A percentile compares a stretch with the other conserved stretches of the same genome.
Conservation (phyloP, 73 alveolate genomes). For the Vitrella brassicaformis region DNA sequence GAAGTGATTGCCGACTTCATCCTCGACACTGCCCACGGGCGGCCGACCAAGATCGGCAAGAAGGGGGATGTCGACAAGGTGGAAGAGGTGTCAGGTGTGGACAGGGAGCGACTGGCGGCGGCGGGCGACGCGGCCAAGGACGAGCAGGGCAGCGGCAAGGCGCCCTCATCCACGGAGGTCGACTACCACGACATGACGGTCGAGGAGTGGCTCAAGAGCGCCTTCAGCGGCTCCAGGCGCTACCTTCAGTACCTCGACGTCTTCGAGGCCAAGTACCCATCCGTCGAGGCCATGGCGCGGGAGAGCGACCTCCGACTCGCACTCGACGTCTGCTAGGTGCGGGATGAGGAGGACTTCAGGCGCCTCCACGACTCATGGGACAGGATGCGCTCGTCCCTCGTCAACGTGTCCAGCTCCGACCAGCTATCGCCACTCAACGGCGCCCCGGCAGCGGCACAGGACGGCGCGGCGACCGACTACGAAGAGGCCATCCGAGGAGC, state of each 20-base stretch:
- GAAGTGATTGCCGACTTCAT: conserved; percentile 24
- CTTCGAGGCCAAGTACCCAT: neutral
- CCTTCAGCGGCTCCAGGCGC: neutral
- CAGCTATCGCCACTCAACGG: no score
- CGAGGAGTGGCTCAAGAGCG: neutral
- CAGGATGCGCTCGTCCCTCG: no score
- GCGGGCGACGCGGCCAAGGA: neutral
- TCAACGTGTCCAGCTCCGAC: no score
- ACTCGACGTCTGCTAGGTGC: neutral
- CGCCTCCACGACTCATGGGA: neutral
- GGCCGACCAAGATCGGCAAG: no score
- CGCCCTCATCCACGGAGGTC: no score
- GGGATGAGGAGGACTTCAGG: neutral
- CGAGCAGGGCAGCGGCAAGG: neutral
- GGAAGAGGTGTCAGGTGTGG: neutral
- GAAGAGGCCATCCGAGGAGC: no score
- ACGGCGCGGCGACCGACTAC: no score
- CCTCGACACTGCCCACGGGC: conserved; percentile 1
- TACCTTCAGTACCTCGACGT: neutral
- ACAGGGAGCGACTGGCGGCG: neutral
- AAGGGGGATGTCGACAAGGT: no score
- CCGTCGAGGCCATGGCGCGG: neutral
- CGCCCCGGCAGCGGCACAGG: no score
- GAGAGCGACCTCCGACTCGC: neutral
- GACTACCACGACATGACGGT: no score